phyloP scores from a whole-genome alignment of 306 rosid genomes.

The Dryas drummondii region DNA sequence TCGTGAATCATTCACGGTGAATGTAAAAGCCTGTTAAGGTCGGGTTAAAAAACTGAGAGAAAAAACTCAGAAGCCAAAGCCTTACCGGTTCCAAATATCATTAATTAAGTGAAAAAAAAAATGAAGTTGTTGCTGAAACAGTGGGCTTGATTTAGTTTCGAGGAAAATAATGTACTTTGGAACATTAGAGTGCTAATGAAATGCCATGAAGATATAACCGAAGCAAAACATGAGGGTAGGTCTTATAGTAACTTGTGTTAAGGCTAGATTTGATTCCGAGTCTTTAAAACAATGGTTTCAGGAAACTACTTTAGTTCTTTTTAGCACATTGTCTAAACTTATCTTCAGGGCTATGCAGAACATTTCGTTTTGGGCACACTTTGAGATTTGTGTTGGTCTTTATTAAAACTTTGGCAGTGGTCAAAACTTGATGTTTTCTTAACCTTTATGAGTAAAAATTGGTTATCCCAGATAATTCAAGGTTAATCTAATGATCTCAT shows the following conservation, averaged over 20 bases:
- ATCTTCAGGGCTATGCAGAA: not conserved
- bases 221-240: not conserved
- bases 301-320: not conserved
- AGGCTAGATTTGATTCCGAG: no score
- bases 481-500: constrained; percentile 16
- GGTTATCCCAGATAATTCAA: not conserved
- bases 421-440: not conserved
- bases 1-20: no score
- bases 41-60: no score
- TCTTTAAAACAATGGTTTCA: not conserved
- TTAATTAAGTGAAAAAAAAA: not conserved
- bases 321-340: not conserved
- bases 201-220: not conserved
- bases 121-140: not conserved
- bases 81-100: not conserved
- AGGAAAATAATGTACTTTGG: not conserved
- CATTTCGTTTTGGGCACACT: not conserved
- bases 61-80: not conserved
- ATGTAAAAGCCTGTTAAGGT: not conserved
- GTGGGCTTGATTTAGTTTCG: not conserved
- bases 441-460: not conserved
- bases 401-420: not conserved
- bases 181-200: not conserved
- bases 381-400: not conserved
- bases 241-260: not conserved